phyloP scores from a whole-genome alignment of 2,329 filamentous ascomycete species.

The Waltergamsia citrina region DNA sequence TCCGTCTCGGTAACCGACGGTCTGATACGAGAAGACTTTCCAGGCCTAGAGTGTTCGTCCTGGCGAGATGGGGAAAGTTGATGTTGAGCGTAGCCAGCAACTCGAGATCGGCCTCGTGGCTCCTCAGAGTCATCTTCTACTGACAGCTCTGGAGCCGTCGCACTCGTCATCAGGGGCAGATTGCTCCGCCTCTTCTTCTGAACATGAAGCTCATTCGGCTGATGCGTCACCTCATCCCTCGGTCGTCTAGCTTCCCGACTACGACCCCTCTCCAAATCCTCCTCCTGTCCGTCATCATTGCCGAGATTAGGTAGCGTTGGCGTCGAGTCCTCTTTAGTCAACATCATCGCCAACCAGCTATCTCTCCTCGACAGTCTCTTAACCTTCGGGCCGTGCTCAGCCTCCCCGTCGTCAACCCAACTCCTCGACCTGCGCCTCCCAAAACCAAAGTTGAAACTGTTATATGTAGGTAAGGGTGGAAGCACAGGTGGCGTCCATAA shows the following conservation, averaged over 20 bases:
- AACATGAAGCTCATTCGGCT: constrained; percentile 6
- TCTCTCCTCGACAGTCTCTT: constrained; percentile 20
- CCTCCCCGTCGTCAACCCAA: constrained; percentile 30
- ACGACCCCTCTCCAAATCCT: constrained; percentile 2
- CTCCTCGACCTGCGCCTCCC: neutral
- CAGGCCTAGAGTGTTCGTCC: no score
- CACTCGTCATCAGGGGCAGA: constrained; percentile 8
- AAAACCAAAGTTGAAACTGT: constrained; percentile 11
- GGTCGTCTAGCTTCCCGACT: neutral
- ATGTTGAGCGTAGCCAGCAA: neutral
- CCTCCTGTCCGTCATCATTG: constrained; percentile 2
- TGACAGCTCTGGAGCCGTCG: constrained; percentile 11
- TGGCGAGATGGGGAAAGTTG: no score
- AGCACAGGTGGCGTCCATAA: constrained; percentile 18
- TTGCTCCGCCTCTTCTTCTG: constrained; percentile 8
- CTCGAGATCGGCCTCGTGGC: neutral
- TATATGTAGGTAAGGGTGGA: constrained; percentile 22
- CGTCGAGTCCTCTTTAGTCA: constrained; percentile 9
- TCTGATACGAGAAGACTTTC: no score
- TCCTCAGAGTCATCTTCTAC: constrained; percentile 5
- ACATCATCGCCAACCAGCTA: constrained; percentile 15
- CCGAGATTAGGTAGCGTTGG: constrained; percentile 25
- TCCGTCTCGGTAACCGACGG: constrained; percentile 31
- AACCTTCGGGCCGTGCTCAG: constrained; percentile 34
- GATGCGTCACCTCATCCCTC: constrained; percentile 7